These are phyloP conservation scores for Fraxinus excelsior DNA, from an alignment of 257 asterid species.

Conservation along the genomic window DNA sequence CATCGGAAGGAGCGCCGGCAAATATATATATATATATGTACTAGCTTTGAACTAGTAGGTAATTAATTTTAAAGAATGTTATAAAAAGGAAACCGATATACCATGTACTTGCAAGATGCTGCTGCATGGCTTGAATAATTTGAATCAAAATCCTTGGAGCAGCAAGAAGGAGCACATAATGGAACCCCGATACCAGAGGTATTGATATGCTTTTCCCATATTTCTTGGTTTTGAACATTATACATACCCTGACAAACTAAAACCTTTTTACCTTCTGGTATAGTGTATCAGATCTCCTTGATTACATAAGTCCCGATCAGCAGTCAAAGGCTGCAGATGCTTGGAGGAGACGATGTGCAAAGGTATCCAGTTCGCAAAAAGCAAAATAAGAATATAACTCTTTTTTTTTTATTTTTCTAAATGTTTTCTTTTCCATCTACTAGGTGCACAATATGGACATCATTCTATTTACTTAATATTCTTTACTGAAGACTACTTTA, in stretches of 20 bases:
- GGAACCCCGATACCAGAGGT: constrained; percentile 99
- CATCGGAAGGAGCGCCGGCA: constrained; percentile 4
- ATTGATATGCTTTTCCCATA: constrained; percentile 49
- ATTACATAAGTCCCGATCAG: constrained; percentile 87
- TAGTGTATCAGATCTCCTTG: constrained; percentile 99
- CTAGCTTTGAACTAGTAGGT: constrained; percentile 7
- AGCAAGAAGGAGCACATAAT: constrained; percentile 93
- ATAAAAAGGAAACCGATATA: constrained; percentile 13
- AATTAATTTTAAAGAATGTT: neutral
- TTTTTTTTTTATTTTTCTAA: neutral
- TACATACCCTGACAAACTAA: constrained; percentile 32
- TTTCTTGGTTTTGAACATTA: constrained; percentile 37
- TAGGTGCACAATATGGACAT: neutral
- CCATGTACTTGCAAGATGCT: constrained; percentile 73
- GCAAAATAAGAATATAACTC: neutral
- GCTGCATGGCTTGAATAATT: constrained; percentile 99
- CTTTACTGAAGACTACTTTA: neutral
- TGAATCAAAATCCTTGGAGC: constrained; percentile 96
- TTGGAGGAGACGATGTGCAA: constrained; percentile 78
- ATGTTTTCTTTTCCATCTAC: neutral
- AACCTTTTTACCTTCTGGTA: constrained; percentile 37
- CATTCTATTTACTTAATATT: neutral
- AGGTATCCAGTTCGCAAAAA: constrained; percentile 45
- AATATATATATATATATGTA: constrained; percentile 1
- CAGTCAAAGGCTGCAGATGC: constrained; percentile 70